These are phyloP conservation scores for Clavariopsis aquatica DNA, from an alignment of 495 filamentous ascomycete species.

Conservation along the genomic window DNA sequence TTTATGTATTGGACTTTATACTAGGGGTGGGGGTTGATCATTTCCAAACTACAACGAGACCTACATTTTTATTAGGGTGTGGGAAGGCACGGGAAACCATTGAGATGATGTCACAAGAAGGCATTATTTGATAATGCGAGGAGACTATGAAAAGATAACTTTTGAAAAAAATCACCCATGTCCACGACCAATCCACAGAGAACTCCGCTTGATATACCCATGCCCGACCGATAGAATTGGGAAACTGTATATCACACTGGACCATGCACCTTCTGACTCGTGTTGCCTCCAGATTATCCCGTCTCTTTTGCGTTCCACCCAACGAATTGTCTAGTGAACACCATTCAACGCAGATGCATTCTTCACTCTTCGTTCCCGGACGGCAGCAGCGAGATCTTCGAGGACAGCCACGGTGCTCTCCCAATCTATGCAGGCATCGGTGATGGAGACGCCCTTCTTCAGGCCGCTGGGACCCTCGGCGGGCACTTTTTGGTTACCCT, in stretches of 20 bases:
- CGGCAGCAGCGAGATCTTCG: conserved; percentile 83
- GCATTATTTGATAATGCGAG: conserved; percentile 1
- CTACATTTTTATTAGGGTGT: no score
- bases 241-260: background rate
- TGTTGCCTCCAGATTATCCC: background rate
- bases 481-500: conserved; percentile 93
- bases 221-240: background rate
- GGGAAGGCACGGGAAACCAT: no score
- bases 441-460: conserved; percentile 93
- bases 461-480: conserved; percentile 74
- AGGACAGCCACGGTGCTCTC: conserved; percentile 80
- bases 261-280: background rate
- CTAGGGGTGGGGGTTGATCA: no score
- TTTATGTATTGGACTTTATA: background rate
- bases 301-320: background rate
- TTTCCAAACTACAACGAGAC: no score
- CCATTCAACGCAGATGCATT: conserved; percentile 10
- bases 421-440: conserved; percentile 97
- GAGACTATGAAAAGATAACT: background rate
- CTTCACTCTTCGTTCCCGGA: conserved; percentile 66
- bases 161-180: background rate
- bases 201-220: background rate
- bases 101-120: background rate
- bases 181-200: background rate
- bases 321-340: conserved; percentile 4